Evolutionary conservation across 2,329 filamentous ascomycete species (phyloP).

Genomic region (Aphanoascus verrucosus): DNA sequence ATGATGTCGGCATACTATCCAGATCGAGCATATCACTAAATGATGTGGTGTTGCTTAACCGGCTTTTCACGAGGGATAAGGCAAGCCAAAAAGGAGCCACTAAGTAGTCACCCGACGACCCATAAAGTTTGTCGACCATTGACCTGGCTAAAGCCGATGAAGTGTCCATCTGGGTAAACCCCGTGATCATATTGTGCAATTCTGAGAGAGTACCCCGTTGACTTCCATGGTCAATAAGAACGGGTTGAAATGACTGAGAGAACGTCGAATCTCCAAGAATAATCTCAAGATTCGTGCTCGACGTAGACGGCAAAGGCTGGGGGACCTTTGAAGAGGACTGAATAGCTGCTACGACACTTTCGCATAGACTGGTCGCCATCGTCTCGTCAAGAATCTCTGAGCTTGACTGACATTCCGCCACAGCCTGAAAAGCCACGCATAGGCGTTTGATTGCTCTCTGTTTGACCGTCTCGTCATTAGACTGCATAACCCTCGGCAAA

Average conservation of each 20-base stretch:
- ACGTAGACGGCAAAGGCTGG: conserved; percentile 22
- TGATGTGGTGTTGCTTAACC: conserved; percentile 42
- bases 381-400: conserved; percentile 57
- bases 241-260: conserved; percentile 43
- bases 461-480: conserved; percentile 69
- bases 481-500: conserved; percentile 72
- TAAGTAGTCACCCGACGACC: conserved; percentile 48
- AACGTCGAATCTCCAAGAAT: conserved; percentile 16
- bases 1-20: conserved; percentile 25
- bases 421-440: conserved; percentile 57
- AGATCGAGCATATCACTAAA: conserved; percentile 58
- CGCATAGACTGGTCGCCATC: conserved; percentile 58
- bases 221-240: conserved; percentile 55
- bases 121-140: conserved; percentile 54
- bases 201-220: conserved; percentile 54
- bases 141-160: conserved; percentile 47
- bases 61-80: conserved; percentile 57
- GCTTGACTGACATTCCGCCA: conserved; percentile 53
- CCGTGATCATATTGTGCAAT: conserved; percentile 50
- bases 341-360: conserved; percentile 53
- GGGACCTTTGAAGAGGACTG: conserved; percentile 23
- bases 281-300: conserved; percentile 20
- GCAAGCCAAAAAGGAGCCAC: conserved; percentile 72
- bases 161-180: conserved; percentile 40
- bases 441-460: conserved; percentile 62